Percentiles rank a stretch among this genome's conserved stretches.
Evolutionary conservation across 2,329 filamentous ascomycete species (phyloP).

Genomic region (Pyrenochaeta sp.): DNA sequence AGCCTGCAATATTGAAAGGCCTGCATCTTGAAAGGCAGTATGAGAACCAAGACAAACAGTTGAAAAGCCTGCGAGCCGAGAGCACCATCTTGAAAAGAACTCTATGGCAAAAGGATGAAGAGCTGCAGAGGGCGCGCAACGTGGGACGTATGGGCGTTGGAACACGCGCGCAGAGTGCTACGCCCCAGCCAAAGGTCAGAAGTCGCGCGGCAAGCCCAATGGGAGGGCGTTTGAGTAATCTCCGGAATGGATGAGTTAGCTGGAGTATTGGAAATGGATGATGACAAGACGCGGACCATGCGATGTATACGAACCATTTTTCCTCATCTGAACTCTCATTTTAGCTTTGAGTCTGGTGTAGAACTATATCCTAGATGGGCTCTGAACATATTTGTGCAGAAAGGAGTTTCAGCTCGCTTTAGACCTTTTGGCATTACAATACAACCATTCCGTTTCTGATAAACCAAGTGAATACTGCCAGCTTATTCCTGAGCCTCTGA

Average conservation of each 20-base stretch:
- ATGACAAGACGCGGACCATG: not conserved
- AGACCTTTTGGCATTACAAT: too few relatives aligned
- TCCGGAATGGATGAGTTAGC: conserved; percentile 29
- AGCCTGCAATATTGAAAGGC: conserved; percentile 25
- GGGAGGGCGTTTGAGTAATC: conserved; percentile 28
- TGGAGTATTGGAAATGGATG: not conserved
- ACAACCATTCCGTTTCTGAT: too few relatives aligned
- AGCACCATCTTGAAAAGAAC: conserved; percentile 20
- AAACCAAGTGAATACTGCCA: too few relatives aligned
- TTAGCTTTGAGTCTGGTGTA: not conserved
- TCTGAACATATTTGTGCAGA: too few relatives aligned
- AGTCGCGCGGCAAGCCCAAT: conserved; percentile 41
- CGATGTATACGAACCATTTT: not conserved
- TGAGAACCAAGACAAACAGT: conserved; percentile 13
- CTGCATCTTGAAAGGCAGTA: conserved; percentile 24
- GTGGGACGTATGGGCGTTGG: conserved; percentile 32
- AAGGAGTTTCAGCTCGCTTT: too few relatives aligned
- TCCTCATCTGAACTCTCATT: not conserved
- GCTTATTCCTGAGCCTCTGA: too few relatives aligned
- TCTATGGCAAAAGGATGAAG: conserved; percentile 33
- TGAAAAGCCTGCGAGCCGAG: conserved; percentile 14
- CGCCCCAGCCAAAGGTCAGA: conserved; percentile 36
- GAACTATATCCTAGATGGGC: too few relatives aligned
- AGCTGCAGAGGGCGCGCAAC: conserved; percentile 25
- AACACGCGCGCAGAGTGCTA: conserved; percentile 39